phyloP scores from a whole-genome alignment of 768 basidiomycete genomes.

The Rhizopogon roseolus region DNA sequence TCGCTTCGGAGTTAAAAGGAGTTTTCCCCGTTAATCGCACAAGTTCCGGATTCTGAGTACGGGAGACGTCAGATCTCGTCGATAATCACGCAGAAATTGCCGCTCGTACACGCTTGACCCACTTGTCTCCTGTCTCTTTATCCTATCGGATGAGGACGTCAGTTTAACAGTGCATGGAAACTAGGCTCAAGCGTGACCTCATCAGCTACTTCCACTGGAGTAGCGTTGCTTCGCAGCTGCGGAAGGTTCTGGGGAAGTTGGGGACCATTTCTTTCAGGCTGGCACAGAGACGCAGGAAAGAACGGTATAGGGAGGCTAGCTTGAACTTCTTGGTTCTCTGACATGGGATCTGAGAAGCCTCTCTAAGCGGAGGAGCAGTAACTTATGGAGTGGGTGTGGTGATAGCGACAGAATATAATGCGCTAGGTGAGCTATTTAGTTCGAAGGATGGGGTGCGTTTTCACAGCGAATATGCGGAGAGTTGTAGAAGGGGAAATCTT shows the following conservation, averaged over 20 bases:
- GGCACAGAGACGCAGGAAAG: slow-evolving; percentile 11
- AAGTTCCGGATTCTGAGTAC: slow-evolving; percentile 28
- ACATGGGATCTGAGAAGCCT: neutral
- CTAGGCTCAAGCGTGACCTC: slow-evolving; percentile 9
- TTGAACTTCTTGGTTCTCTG: neutral
- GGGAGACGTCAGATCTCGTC: neutral
- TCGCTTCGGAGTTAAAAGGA: slow-evolving; percentile 57
- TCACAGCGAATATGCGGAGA: neutral
- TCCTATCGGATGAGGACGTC: slow-evolving; percentile 16
- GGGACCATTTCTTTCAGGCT: slow-evolving; percentile 17
- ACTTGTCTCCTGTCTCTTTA: slow-evolving; percentile 34
- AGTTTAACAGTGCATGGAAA: neutral
- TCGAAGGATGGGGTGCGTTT: no score
- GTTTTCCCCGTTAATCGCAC: slow-evolving; percentile 54
- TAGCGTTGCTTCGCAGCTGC: slow-evolving; percentile 17
- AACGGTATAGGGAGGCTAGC: slow-evolving; percentile 12
- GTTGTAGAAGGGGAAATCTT: neutral
- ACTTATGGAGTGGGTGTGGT: slow-evolving; percentile 8
- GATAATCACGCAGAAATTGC: neutral
- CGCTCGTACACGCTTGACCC: slow-evolving; percentile 31
- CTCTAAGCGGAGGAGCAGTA: slow-evolving; percentile 2
- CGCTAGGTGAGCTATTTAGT: slow-evolving; percentile 1
- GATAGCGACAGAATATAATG: neutral
- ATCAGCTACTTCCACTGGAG: slow-evolving; percentile 15
- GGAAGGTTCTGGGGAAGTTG: slow-evolving; percentile 17